Percentiles rank a stretch among this genome's conserved stretches.
Conservation (phyloP, 345 rosid genomes). For the Moringa oleifera region DNA sequence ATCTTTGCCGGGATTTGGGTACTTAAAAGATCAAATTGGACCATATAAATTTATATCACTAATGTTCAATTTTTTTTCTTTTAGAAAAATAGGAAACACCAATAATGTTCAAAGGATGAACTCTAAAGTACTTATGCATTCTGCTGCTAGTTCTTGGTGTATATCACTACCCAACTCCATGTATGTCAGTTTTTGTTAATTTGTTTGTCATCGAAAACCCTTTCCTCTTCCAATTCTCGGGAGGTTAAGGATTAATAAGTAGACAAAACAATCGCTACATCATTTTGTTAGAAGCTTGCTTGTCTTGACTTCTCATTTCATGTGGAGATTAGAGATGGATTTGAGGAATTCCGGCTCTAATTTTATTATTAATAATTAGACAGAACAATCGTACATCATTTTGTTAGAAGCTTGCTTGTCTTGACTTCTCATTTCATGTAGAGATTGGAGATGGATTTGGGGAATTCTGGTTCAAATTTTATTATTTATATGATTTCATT, state of each 20-base stretch:
- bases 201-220: background rate
- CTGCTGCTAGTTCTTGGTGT: no score
- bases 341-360: background rate
- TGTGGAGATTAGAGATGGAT: background rate
- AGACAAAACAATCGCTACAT: no score
- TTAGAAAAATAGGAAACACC: background rate
- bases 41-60: no score
- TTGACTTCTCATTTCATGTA: background rate
- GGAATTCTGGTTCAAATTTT: background rate
- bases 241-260: background rate
- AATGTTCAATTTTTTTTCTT: no score
- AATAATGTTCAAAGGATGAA: no score
- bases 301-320: background rate
- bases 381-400: no score
- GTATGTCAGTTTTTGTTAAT: background rate
- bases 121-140: no score
- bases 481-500: background rate
- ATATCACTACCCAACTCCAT: background rate
- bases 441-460: constrained; percentile 1
- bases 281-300: no score
- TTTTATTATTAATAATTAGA: background rate
- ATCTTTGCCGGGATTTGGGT: no score
- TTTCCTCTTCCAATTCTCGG: background rate
- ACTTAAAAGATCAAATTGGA: no score
- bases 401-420: background rate